Base-by-base conservation (phyloP, 2,329 filamentous ascomycete genomes). In the Trichoderma simmonsii region DNA sequence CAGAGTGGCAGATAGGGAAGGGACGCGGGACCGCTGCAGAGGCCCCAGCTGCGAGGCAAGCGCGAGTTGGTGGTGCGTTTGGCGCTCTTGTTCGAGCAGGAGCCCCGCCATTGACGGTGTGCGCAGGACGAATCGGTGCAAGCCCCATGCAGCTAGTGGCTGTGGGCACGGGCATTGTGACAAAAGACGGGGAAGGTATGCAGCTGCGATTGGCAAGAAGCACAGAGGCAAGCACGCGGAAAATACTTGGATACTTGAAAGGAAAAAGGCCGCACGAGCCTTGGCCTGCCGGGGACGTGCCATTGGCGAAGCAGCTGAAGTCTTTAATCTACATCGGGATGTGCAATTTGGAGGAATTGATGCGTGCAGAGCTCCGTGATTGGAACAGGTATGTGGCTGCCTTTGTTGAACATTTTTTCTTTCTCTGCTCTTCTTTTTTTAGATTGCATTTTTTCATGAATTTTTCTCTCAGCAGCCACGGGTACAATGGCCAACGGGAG, bases 31-130 rank as follows among this genome's bases (percentile, higher is more conserved):
- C 54, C 21, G 34, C 39, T 62, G 59, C 67, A 62, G 26, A 18
- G 67, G 4, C 67, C 39, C 57, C 32, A 51, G 67, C 67, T 36
- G 21, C 56, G 21, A 62, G 67, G 67, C 67, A 70, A 61, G 67
- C 67, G 67, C 67, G 64, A 67, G n/a, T 57, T 43, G 48, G 64
- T 34, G 62, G 62, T 54, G 62, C 62, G 28, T 51, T 8, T 51
- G 64, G 15, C 21, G 39, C 32, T 28, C 65, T 68, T 39, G 15
- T 67, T 59, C 26, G 32, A 67, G 54, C 36, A 62, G 48, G 43
- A 51, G 56, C 67, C 67, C 67, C 67, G 67, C 67, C 67, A 61
- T 62, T 14, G 54, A 60, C 57, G 67, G 57, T 61, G 57, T 61
- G 28, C 26, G 26, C 26, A 26, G 30, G 9, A 26, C 57, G 34